Base-by-base conservation (phyloP, 2,329 filamentous ascomycete species). In the Trichophyton mentagrophytes region DNA sequence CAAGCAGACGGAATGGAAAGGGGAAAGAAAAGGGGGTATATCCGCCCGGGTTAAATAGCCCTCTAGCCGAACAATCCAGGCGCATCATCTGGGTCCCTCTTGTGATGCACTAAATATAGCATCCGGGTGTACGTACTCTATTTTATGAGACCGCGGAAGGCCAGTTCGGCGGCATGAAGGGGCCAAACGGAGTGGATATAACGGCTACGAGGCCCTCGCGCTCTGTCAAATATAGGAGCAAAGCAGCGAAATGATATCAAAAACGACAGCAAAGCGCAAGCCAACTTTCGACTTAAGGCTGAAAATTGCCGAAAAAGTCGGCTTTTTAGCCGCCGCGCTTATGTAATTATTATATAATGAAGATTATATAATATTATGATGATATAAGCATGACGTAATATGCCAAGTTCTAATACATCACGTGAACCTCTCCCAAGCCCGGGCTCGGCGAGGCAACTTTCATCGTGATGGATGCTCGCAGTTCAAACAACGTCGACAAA, bases 101-200 rank as follows among this genome's bases (percentile, higher is more conserved):
- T 55, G 49, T 55, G 49, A 55, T 55, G 49, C 13, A 8, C 49
- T 55, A 55, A 55, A 55, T 27, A 55, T 55, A 55, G 49, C 13
- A 17, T 13, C 22, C 5, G 20, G 13, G 46, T 13, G 44, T 47
- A 49, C 46, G 46, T 49, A 30, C 46, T 20, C 20, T 49, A 22
- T 4, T 27, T 27, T 49, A 27, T 49, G 22, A 49, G 25, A 49
- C 46, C 3, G 46, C 13, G 9, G 46, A 27, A 27, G 20, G 3
- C 20, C 22, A 27, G 22, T 13, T 27, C 46, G 13, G 46, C 20
- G 20, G 25, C 46, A 49, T 49, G 22, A 27, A 49, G 46, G 22
- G 13, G 9, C 20, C 22, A 49, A 15, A 49, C 9, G 22, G 8
- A 8, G 20, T 22, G 15, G 5, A 47, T 20, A n/a, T 44, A 44